A percentile compares a stretch with the other conserved stretches of the same genome.
These are phyloP conservation scores for Trichomonas vaginalis DNA, from an alignment of 208 protist species.

Conservation along the genomic window DNA sequence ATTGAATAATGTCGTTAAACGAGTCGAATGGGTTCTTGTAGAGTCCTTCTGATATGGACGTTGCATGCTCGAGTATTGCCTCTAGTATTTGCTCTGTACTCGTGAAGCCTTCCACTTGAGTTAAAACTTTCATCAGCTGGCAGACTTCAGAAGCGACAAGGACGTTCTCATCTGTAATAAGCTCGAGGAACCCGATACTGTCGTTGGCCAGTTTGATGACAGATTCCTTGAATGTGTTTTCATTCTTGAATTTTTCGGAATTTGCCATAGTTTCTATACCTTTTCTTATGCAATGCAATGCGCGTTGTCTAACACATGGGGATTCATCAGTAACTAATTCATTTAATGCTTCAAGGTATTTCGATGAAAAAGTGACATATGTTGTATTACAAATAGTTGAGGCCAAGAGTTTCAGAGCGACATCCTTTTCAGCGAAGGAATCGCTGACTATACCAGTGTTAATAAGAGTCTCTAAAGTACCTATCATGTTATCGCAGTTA, in stretches of 20 bases:
- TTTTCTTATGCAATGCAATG: background rate
- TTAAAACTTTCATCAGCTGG: background rate
- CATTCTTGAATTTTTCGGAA: background rate
- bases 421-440: background rate
- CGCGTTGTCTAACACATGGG: background rate
- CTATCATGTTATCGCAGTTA: background rate
- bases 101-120: too few relatives aligned
- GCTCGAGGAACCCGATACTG: background rate
- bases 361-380: background rate
- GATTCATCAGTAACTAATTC: background rate
- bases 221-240: background rate
- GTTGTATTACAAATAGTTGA: background rate
- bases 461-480: background rate
- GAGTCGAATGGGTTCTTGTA: background rate
- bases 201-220: background rate
- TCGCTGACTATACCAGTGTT: background rate
- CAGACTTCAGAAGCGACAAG: background rate
- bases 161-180: background rate
- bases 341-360: background rate
- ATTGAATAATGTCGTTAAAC: background rate
- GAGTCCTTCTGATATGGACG: background rate
- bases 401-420: background rate
- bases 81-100: background rate
- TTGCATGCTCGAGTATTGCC: background rate
- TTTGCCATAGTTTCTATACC: background rate